These are phyloP conservation scores for Dichotomocladium elegans DNA, from an alignment of 371 early-diverging fungal genomes.

Conservation along the genomic window DNA sequence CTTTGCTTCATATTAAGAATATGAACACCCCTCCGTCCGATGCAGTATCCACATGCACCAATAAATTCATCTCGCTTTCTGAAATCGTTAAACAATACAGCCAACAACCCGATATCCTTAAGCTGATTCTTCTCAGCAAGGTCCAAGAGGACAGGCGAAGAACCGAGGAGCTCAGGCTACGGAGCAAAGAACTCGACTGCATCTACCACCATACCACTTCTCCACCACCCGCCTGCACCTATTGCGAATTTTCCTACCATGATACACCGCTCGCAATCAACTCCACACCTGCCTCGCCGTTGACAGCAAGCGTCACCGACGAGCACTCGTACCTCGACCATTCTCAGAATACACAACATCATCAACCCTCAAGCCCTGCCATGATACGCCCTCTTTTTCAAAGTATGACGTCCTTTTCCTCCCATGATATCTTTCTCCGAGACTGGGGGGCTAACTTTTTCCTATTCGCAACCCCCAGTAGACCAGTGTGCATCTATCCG, in stretches of 20 bases:
- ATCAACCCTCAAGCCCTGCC: too few species aligned
- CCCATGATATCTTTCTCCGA: too few species aligned
- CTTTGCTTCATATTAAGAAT: background rate
- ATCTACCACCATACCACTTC: slow-evolving; percentile 1
- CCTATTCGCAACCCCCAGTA: too few species aligned
- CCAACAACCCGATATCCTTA: slow-evolving; percentile 40
- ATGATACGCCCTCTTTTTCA: too few species aligned
- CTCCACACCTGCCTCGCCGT: background rate
- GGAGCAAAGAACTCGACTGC: slow-evolving; percentile 34
- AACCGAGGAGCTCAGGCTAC: slow-evolving; percentile 43
- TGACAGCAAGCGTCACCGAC: too few species aligned
- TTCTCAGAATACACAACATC: too few species aligned
- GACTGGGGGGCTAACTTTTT: too few species aligned
- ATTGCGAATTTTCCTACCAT: background rate
- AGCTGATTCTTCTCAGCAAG: slow-evolving; percentile 43
- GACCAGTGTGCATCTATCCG: too few species aligned
- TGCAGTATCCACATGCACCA: too few species aligned
- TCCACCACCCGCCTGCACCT: too few species aligned
- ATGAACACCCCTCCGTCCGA: background rate
- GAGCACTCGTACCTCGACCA: too few species aligned
- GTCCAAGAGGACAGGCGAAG: slow-evolving; percentile 48
- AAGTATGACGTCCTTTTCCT: too few species aligned
- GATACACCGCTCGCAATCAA: background rate
- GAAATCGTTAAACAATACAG: slow-evolving; percentile 35
- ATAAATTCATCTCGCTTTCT: slow-evolving; percentile 9